Percentiles rank a stretch among this genome's conserved stretches.
Conservation (phyloP, 768 basidiomycete genomes). For the Boletus pseudopeckii region DNA sequence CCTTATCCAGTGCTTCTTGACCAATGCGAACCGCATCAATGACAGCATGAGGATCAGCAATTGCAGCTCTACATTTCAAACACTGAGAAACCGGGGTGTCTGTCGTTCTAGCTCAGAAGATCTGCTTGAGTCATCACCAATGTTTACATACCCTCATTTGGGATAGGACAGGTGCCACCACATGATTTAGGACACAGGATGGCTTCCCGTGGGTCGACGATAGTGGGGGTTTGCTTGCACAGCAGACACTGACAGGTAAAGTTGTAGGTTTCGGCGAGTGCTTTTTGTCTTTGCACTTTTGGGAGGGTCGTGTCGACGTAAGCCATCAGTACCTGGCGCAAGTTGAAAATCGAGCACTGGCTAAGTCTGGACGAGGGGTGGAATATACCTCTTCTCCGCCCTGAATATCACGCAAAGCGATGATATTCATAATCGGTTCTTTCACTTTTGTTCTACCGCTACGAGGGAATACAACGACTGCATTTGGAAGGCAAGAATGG, state of each 20-base stretch:
- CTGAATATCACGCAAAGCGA: slow-evolving; percentile 63
- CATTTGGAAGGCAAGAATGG: slow-evolving; percentile 87
- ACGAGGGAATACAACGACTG: slow-evolving; percentile 86
- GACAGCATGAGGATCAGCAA: slow-evolving; percentile 49
- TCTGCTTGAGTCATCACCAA: background rate
- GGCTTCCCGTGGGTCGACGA: slow-evolving; percentile 62
- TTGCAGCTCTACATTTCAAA: slow-evolving; percentile 47
- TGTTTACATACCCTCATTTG: slow-evolving; percentile 50
- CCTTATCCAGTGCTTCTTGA: slow-evolving; percentile 73
- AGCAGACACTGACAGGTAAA: slow-evolving; percentile 71
- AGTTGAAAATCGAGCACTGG: background rate
- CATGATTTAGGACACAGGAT: slow-evolving; percentile 69
- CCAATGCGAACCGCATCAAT: slow-evolving; percentile 66
- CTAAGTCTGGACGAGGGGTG: background rate
- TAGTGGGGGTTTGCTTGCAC: slow-evolving; percentile 36
- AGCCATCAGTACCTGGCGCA: slow-evolving; percentile 64
- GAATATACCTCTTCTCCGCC: slow-evolving; percentile 65
- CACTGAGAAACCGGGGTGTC: slow-evolving; percentile 52
- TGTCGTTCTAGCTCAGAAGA: slow-evolving; percentile 20
- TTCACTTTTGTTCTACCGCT: slow-evolving; percentile 33
- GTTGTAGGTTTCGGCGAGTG: slow-evolving; percentile 69
- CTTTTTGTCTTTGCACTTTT: slow-evolving; percentile 45
- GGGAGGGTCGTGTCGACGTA: slow-evolving; percentile 87
- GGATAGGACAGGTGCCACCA: slow-evolving; percentile 58
- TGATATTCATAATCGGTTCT: slow-evolving; percentile 68